phyloP scores from a whole-genome alignment of 2,329 filamentous ascomycete species.

The Microcyclosporella mali region DNA sequence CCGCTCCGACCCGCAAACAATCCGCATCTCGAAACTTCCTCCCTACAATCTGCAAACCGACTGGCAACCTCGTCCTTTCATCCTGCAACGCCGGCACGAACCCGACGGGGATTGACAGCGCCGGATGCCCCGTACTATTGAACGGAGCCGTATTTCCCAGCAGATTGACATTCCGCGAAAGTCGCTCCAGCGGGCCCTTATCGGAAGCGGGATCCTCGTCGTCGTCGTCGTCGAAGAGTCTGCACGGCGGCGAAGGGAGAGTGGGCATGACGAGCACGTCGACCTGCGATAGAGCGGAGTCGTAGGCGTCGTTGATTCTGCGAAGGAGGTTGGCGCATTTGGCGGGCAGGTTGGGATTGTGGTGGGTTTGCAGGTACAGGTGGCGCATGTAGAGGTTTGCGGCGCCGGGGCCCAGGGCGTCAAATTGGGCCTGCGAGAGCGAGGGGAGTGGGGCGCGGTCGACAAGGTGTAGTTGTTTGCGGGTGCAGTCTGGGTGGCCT shows the following conservation, averaged over 20 bases:
- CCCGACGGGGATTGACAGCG: conserved; percentile 40
- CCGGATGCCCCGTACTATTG: conserved; percentile 45
- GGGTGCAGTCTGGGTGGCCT: conserved; percentile 5
- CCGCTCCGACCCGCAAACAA: conserved; percentile 15
- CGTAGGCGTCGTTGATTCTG: conserved; percentile 35
- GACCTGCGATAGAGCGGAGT: conserved; percentile 35
- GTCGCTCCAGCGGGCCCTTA: conserved; percentile 15
- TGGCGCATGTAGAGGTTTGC: conserved; percentile 15
- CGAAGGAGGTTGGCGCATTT: not conserved
- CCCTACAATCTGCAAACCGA: conserved; percentile 29
- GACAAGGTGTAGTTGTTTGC: conserved; percentile 14
- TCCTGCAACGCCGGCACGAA: conserved; percentile 16
- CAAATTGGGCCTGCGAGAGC: conserved; percentile 13
- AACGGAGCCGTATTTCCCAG: conserved; percentile 31
- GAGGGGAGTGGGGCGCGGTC: conserved; percentile 9
- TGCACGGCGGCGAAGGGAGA: conserved; percentile 31
- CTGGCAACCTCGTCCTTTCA: conserved; percentile 23
- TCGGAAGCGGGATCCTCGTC: too few species aligned
- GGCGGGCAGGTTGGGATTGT: not conserved
- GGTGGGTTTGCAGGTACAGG: conserved; percentile 21
- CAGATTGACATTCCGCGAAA: conserved; percentile 13
- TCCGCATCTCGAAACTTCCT: conserved; percentile 14
- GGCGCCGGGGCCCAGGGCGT: conserved; percentile 11
- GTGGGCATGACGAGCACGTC: conserved; percentile 46
- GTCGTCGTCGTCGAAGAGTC: conserved; percentile 9